Evolutionary conservation across 495 filamentous ascomycete species (phyloP), one percentile per base, ranked within the genome.

Genomic region (Aspergillus homomorphus): DNA sequence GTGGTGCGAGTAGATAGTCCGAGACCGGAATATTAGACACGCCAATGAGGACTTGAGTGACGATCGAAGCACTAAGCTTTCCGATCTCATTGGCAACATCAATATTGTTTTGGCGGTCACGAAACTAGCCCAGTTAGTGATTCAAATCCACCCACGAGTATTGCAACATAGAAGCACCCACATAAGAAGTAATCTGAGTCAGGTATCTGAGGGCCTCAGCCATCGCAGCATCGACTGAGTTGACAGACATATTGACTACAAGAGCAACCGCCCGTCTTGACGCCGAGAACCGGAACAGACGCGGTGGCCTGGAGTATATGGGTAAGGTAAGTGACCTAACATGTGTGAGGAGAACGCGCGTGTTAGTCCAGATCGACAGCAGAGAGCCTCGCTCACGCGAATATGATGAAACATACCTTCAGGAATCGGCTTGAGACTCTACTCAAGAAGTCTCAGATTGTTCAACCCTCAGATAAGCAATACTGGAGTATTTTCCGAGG

Each of bases 11-110:
- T 2, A 43, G 45, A 60, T 56, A 60, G 8, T 62, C 58, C 15
- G 42, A 33, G 18, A 45, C n/a, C 7, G 62, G 46, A 28, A 67
- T 57, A 50, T 64, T 20, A 2, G 55, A 49, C 26, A 66, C 22
- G 12, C 46, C 62, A 9, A 64, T 2, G 53, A 60, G 55, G 68
- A 66, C 8, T 52, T 60, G 22, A 66, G n/a, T 58, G 10, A 66
- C 56, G 19, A 73, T 62, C 58, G 59, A 45, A 16, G 65, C 50
- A 42, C 64, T 66, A 23, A 67, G 46, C 30, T 66, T 69, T 43
- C 64, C 69, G 28, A 73, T 61, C 19, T 72, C 58, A 50, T 72
- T 73, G 0, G 71, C 69, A 41, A 62, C 58, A 2, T 45, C 33
- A 21, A 41, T 57, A 26, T 49, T 66, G 62, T 4, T 61, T 63